Conservation (phyloP, 2,329 filamentous ascomycete species). For the Periconia macrospinosa region DNA sequence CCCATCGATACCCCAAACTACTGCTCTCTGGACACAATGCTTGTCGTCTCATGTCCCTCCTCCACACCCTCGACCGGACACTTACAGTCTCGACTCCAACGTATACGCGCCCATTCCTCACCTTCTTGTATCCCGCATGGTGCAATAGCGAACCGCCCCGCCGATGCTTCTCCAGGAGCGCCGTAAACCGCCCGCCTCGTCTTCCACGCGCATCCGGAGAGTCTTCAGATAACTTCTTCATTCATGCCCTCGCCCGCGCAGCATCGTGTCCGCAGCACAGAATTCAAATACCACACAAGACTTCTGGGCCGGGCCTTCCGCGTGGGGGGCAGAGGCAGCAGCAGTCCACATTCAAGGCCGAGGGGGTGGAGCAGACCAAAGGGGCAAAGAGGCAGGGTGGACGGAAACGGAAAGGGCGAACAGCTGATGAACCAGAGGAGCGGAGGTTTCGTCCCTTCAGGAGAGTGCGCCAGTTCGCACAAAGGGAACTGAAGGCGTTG, state of each 20-base stretch:
- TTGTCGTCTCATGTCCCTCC: conserved; percentile 65
- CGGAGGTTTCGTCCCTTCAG: conserved; percentile 20
- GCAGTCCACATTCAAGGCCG: neutral
- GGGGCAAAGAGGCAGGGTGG: too few species aligned
- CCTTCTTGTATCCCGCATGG: conserved; percentile 36
- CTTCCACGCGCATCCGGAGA: conserved; percentile 25
- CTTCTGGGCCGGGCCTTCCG: neutral
- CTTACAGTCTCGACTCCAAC: conserved; percentile 51
- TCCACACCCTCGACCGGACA: conserved; percentile 58
- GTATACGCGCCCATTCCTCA: conserved; percentile 25
- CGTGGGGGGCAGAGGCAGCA: neutral
- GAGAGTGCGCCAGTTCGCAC: conserved; percentile 34
- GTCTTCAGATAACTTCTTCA: conserved; percentile 55
- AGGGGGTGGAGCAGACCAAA: neutral
- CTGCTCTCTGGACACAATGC: conserved; percentile 56
- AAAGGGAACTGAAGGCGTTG: conserved; percentile 50
- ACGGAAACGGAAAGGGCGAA: too few species aligned
- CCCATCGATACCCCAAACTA: conserved; percentile 23
- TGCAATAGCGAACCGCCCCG: conserved; percentile 1
- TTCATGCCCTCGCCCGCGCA: conserved; percentile 56
- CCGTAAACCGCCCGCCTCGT: conserved; percentile 15
- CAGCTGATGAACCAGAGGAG: neutral
- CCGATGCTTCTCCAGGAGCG: conserved; percentile 23
- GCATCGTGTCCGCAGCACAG: conserved; percentile 55
- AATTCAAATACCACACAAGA: conserved; percentile 27